Evolutionary conservation across 2,329 filamentous ascomycete genomes (phyloP).

Genomic region (Blumeria hordei): DNA sequence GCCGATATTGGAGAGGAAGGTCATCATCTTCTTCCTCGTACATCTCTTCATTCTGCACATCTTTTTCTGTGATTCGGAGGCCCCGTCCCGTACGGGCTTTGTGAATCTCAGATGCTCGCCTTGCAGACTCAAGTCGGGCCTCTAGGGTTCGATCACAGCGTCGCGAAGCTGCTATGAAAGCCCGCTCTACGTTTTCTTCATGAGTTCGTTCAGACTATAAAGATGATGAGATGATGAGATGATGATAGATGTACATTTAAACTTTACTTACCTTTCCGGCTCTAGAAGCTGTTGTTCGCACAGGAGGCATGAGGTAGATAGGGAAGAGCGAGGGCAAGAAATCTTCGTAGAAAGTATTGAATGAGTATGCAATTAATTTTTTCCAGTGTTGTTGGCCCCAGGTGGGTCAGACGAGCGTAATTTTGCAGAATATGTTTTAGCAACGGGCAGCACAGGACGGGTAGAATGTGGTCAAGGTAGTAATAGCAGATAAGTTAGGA

Average conservation of each 20-base stretch:
- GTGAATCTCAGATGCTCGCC: constrained; percentile 75
- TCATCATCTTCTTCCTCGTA: constrained; percentile 89
- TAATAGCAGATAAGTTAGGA: no score
- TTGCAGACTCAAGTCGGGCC: constrained; percentile 67
- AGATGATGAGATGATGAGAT: neutral
- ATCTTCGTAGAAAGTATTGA: no score
- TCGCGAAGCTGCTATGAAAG: constrained; percentile 78
- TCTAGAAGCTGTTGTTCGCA: neutral
- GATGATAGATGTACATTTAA: neutral
- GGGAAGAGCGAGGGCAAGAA: no score
- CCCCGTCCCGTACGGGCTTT: constrained; percentile 65
- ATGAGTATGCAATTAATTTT: no score
- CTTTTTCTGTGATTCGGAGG: constrained; percentile 61
- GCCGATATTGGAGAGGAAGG: constrained; percentile 38
- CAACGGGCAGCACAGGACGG: no score
- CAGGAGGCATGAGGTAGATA: neutral
- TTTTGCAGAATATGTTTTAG: no score
- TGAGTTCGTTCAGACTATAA: constrained; percentile 47
- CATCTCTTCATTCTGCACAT: constrained; percentile 81
- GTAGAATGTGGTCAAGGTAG: no score
- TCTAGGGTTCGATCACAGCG: constrained; percentile 71
- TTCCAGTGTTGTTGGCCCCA: no score
- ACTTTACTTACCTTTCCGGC: neutral
- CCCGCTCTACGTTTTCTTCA: constrained; percentile 64
- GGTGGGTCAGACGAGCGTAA: no score